Conservation (phyloP, 2,329 filamentous ascomycete species). For the Dryadomyces sulphureus region DNA sequence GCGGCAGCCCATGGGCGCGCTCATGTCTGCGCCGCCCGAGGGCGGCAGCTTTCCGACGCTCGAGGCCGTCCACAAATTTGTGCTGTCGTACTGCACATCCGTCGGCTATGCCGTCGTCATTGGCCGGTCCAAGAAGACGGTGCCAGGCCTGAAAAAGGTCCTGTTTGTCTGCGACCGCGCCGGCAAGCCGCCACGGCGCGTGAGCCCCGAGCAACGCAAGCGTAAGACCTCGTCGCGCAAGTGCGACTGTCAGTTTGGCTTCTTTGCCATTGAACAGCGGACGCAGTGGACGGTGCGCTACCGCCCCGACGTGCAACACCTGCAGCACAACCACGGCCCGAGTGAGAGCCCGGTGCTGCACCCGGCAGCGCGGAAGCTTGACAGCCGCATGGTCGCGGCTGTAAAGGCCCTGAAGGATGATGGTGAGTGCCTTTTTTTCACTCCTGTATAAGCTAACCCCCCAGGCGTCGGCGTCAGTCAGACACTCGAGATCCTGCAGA, state of each 20-base stretch:
- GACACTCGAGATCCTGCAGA: slow-evolving; percentile 51
- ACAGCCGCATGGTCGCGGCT: slow-evolving; percentile 52
- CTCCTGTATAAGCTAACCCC: too few species aligned
- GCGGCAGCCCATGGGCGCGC: slow-evolving; percentile 37
- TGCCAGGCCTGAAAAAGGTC: slow-evolving; percentile 52
- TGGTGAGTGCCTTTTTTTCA: slow-evolving; percentile 36
- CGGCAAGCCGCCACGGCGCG: slow-evolving; percentile 45
- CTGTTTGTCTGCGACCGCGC: slow-evolving; percentile 52
- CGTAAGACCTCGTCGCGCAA: slow-evolving; percentile 54
- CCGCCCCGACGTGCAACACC: slow-evolving; percentile 41
- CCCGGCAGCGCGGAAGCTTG: slow-evolving; percentile 49
- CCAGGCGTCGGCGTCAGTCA: slow-evolving; percentile 49
- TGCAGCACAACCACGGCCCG: slow-evolving; percentile 49
- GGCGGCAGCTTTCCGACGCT: slow-evolving; percentile 49
- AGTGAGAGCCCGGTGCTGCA: slow-evolving; percentile 54
- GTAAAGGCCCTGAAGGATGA: slow-evolving; percentile 52
- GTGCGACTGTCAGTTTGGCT: slow-evolving; percentile 55
- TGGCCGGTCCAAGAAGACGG: slow-evolving; percentile 52
- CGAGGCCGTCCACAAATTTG: slow-evolving; percentile 49
- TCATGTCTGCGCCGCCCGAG: slow-evolving; percentile 49
- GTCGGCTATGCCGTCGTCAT: slow-evolving; percentile 56
- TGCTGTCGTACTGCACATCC: slow-evolving; percentile 49
- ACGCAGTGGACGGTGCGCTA: slow-evolving; percentile 54
- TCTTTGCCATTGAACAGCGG: slow-evolving; percentile 53
- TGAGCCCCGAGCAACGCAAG: slow-evolving; percentile 50